A percentile compares a stretch with the other conserved stretches of the same genome.
Conservation (phyloP, 2,329 filamentous ascomycete genomes). For the Curvularia sp. region DNA sequence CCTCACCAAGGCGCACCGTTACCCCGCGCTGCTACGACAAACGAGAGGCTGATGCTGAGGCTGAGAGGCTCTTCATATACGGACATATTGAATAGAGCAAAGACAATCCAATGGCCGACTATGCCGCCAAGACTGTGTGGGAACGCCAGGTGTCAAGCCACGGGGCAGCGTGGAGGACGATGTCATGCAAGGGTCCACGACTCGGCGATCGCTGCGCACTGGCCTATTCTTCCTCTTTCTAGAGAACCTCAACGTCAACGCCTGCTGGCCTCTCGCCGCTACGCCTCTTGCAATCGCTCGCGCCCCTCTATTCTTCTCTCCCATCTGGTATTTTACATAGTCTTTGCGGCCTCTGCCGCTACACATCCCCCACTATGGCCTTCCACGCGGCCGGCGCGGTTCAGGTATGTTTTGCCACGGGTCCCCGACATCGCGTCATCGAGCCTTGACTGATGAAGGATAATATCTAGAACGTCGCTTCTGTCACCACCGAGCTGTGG, state of each 20-base stretch:
- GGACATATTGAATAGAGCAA: background rate
- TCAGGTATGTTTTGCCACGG: conserved; percentile 54
- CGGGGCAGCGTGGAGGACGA: conserved; percentile 6
- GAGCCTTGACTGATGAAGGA: conserved; percentile 25
- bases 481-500: conserved; percentile 49
- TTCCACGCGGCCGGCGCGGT: conserved; percentile 58
- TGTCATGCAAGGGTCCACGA: conserved; percentile 16
- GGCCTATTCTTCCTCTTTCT: conserved; percentile 37
- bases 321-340: conserved; percentile 27
- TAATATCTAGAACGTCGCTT: conserved; percentile 54
- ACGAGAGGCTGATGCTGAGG: background rate
- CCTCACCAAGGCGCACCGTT: background rate
- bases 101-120: background rate
- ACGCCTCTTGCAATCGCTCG: conserved; percentile 24
- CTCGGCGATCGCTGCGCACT: conserved; percentile 24
- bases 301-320: conserved; percentile 27
- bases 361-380: conserved; percentile 53
- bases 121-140: background rate
- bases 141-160: conserved; percentile 20
- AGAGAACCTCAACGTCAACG: conserved; percentile 17
- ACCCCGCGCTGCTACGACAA: background rate
- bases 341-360: conserved; percentile 45
- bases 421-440: conserved; percentile 27
- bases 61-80: background rate
- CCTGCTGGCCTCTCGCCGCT: conserved; percentile 26